phyloP scores from a whole-genome alignment of 805 yeast genomes.

The Candida arabinofermentans region DNA sequence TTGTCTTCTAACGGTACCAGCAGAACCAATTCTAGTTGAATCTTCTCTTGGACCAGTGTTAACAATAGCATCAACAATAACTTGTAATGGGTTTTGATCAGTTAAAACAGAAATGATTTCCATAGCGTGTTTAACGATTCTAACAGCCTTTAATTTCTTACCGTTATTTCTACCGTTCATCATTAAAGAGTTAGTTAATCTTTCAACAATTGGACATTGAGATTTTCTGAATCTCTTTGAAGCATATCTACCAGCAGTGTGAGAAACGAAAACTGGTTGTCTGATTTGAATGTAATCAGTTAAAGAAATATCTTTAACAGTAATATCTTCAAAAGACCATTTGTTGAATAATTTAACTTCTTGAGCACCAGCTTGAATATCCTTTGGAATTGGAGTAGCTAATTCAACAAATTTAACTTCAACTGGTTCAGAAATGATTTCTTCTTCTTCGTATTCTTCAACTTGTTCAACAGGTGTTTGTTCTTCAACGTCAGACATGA shows the following conservation, averaged over 20 bases:
- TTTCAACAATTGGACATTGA: constrained; percentile 98
- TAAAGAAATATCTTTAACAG: constrained; percentile 95
- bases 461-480: constrained; percentile 51
- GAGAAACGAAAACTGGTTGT: constrained; percentile 96
- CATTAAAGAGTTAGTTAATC: constrained; percentile 99
- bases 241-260: constrained; percentile 99
- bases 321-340: constrained; percentile 98
- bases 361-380: constrained; percentile 91
- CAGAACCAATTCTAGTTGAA: constrained; percentile 99
- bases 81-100: constrained; percentile 99
- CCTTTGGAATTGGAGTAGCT: constrained; percentile 96
- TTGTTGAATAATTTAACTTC: constrained; percentile 99
- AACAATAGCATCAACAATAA: constrained; percentile 97
- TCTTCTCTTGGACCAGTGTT: constrained; percentile 99
- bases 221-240: constrained; percentile 99
- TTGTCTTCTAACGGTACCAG: constrained; percentile 99
- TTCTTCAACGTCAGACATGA: constrained; percentile 84
- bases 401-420: constrained; percentile 75
- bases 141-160: constrained; percentile 99
- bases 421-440: constrained; percentile 80
- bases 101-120: constrained; percentile 97
- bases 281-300: constrained; percentile 98
- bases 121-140: constrained; percentile 98
- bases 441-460: constrained; percentile 53
- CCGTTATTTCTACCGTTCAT: constrained; percentile 99